phyloP scores from a whole-genome alignment of 1,139 yeast genomes.

The Meyerozyma smithsonii region DNA sequence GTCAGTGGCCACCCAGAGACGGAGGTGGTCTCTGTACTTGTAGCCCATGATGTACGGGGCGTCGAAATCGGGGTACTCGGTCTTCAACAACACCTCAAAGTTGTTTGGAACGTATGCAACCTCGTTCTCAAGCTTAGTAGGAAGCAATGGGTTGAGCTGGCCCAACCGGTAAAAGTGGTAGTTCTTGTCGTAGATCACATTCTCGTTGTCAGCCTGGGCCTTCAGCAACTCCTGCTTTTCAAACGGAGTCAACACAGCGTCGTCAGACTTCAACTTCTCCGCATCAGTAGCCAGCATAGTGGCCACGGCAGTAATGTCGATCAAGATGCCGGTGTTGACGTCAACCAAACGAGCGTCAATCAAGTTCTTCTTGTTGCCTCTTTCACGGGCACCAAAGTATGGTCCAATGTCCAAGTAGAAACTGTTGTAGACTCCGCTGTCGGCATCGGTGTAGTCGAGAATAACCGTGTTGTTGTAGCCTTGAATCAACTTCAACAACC shows the following conservation, averaged over 20 bases:
- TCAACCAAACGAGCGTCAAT: slow-evolving; percentile 15
- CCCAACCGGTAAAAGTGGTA: background rate
- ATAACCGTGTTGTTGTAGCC: slow-evolving; percentile 11
- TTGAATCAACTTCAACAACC: slow-evolving; percentile 9
- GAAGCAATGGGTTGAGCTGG: slow-evolving; percentile 2
- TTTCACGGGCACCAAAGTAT: slow-evolving; percentile 4
- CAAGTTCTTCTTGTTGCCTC: slow-evolving; percentile 11
- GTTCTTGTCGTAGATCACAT: slow-evolving; percentile 2
- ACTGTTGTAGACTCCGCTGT: slow-evolving; percentile 8
- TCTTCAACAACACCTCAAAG: background rate
- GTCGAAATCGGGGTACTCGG: slow-evolving; percentile 2
- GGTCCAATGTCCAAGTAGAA: slow-evolving; percentile 11
- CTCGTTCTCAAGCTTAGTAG: slow-evolving; percentile 4
- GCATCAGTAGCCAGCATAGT: slow-evolving; percentile 1
- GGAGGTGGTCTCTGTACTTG: slow-evolving; percentile 2
- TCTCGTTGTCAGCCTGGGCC: slow-evolving; percentile 1
- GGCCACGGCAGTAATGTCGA: slow-evolving; percentile 11
- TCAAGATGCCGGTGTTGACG: slow-evolving; percentile 12
- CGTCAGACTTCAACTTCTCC: background rate
- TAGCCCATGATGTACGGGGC: slow-evolving; percentile 1
- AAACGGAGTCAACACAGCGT: background rate
- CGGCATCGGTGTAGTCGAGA: slow-evolving; percentile 7
- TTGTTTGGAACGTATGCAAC: slow-evolving; percentile 3
- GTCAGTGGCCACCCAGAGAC: slow-evolving; percentile 1
- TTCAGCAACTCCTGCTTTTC: slow-evolving; percentile 1